Percentiles rank a stretch among this genome's conserved stretches.
These are phyloP conservation scores for Aspergillus piperis DNA, from an alignment of 2,329 filamentous ascomycete species.

Conservation along the genomic window DNA sequence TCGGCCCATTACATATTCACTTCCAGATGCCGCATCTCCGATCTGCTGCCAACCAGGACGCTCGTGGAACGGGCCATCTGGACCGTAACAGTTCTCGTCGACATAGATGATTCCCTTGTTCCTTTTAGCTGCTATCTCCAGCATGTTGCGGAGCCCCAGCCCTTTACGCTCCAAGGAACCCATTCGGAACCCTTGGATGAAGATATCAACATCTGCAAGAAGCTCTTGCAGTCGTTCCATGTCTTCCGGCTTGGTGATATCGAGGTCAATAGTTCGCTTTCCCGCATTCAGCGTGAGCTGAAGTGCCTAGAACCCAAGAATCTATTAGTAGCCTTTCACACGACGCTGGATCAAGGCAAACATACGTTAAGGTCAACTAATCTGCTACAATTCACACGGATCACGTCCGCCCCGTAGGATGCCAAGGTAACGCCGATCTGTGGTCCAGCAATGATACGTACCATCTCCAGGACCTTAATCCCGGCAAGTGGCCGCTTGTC, in stretches of 20 bases:
- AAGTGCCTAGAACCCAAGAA: background rate
- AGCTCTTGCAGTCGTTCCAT: slow-evolving; percentile 43
- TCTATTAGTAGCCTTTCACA: background rate
- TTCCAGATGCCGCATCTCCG: slow-evolving; percentile 44
- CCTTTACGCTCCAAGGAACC: slow-evolving; percentile 36
- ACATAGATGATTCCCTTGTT: slow-evolving; percentile 50
- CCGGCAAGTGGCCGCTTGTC: slow-evolving; percentile 42
- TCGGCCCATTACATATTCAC: slow-evolving; percentile 37
- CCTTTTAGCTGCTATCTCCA: slow-evolving; percentile 41
- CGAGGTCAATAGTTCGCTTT: slow-evolving; percentile 33
- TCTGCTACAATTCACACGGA: slow-evolving; percentile 48
- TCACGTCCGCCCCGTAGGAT: slow-evolving; percentile 50
- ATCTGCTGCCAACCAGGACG: slow-evolving; percentile 56
- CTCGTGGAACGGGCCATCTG: slow-evolving; percentile 47
- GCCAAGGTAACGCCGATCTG: slow-evolving; percentile 46
- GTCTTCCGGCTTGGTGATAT: slow-evolving; percentile 47
- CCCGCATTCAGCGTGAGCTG: slow-evolving; percentile 16
- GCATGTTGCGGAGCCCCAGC: slow-evolving; percentile 37
- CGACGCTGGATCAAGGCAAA: background rate
- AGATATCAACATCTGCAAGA: slow-evolving; percentile 54
- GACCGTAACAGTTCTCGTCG: slow-evolving; percentile 53
- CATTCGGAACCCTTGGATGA: slow-evolving; percentile 55
- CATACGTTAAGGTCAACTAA: slow-evolving; percentile 37
- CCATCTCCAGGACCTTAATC: slow-evolving; percentile 52
- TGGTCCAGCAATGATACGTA: slow-evolving; percentile 43